Evolutionary conservation across 129 eudicot genomes (phyloP), one percentile per base, ranked within the genome.

Genomic region (Helichrysum umbraculigerum): DNA sequence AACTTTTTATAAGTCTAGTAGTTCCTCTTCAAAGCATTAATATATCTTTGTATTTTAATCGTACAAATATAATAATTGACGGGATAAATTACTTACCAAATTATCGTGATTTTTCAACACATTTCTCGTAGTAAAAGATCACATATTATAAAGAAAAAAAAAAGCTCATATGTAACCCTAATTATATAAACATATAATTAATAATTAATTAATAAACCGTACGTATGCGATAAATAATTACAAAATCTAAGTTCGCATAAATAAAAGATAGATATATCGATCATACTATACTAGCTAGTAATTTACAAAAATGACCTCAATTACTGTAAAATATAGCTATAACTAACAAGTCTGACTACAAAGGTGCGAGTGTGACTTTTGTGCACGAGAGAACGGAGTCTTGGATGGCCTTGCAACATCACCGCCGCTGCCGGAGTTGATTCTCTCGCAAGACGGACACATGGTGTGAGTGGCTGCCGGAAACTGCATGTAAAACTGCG

Each of bases 391-490:
- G n/a, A 78, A 81, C 15, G 64, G 39, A 11, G 34, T 41, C 35
- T 56, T 61, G 11, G 81, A 22, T 16, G 72, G 35, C 21, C 21
- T 44, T 4, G 57, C 19, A 0, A 56, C 4, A 19, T 17, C 77
- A 30, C 63, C 15, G 1, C 35, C 72, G 30, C 17, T 15, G 57
- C 68, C 74, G 44, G 73, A 72, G 51, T 41, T 57, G 7, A 59
- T 59, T 66, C 50, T 77, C 79, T 87, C 85, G 65, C 91, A 87
- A 20, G 88, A 87, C 52, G 85, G 88, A 51, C 91, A 87, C 84
- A 84, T 56, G 65, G 68, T 59, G 4, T 78, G 80, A 39, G 82
- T 72, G 61, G 86, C 70, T 1, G 82, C 76, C 50, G 91, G 86
- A 39, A 79, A 73, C 68, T 76, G 85, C 79, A 69, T 76, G 74